Evolutionary conservation across 345 rosid species (phyloP).

Genomic region (Aquilaria yunnanensis): DNA sequence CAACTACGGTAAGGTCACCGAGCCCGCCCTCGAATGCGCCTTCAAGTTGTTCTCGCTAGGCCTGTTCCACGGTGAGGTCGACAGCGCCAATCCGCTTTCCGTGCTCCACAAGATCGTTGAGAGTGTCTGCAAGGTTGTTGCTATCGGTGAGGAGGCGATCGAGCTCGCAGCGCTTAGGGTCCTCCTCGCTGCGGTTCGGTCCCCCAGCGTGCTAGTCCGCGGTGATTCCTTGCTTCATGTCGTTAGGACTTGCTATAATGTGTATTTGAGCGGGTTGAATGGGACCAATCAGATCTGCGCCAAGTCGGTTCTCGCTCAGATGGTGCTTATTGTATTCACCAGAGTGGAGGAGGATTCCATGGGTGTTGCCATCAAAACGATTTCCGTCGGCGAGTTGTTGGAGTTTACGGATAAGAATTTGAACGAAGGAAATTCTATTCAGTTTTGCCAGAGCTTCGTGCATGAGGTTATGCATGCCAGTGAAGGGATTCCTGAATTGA

Average conservation of each 20-base stretch:
- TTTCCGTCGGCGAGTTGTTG: slow-evolving; percentile 64
- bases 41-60: slow-evolving; percentile 71
- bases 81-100: slow-evolving; percentile 21
- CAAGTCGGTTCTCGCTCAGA: slow-evolving; percentile 86
- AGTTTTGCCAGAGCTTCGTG: slow-evolving; percentile 64
- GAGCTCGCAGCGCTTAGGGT: slow-evolving; percentile 77
- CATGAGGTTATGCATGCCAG: slow-evolving; percentile 60
- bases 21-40: slow-evolving; percentile 80
- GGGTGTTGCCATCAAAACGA: slow-evolving; percentile 39
- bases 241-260: slow-evolving; percentile 86
- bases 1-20: slow-evolving; percentile 58
- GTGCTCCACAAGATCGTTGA: slow-evolving; percentile 37
- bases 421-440: slow-evolving; percentile 85
- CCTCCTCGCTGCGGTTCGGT: slow-evolving; percentile 68
- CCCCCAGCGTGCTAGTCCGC: slow-evolving; percentile 64
- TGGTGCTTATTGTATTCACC: slow-evolving; percentile 64
- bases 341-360: slow-evolving; percentile 70
- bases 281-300: slow-evolving; percentile 97
- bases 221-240: slow-evolving; percentile 73
- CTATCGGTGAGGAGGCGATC: slow-evolving; percentile 66
- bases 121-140: slow-evolving; percentile 50
- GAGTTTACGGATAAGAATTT: slow-evolving; percentile 80
- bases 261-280: slow-evolving; percentile 70
- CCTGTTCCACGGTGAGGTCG: slow-evolving; percentile 57
- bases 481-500: slow-evolving; percentile 51